phyloP scores from a whole-genome alignment of 495 filamentous ascomycete genomes.

The Mytilinidion resinicola region DNA sequence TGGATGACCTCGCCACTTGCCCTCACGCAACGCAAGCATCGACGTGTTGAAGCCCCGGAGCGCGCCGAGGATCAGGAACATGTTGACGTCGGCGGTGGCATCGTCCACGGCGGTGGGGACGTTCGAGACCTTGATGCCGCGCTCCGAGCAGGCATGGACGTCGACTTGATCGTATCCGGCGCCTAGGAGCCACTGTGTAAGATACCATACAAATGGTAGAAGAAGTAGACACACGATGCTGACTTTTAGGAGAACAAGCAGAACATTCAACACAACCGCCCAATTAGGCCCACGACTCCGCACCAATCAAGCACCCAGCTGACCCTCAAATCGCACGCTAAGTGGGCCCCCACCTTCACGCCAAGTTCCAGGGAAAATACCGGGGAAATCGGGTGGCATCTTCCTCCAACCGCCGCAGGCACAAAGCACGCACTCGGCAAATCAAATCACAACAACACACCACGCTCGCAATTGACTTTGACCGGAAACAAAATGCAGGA shows the following conservation, averaged over 20 bases:
- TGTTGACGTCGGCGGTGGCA: constrained; percentile 69
- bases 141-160: constrained; percentile 57
- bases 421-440: too few relatives aligned
- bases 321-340: too few relatives aligned
- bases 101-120: constrained; percentile 75
- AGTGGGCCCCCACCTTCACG: too few relatives aligned
- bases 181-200: constrained; percentile 35
- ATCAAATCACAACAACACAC: too few relatives aligned
- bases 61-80: constrained; percentile 74
- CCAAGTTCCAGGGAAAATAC: too few relatives aligned
- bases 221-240: neutral
- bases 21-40: constrained; percentile 54
- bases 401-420: neutral
- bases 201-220: neutral
- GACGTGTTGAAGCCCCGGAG: constrained; percentile 62
- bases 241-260: too few relatives aligned
- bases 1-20: constrained; percentile 50
- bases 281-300: too few relatives aligned
- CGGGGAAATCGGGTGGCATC: neutral
- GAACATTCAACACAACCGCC: too few relatives aligned
- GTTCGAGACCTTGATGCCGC: constrained; percentile 65
- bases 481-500: neutral
- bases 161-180: constrained; percentile 83
- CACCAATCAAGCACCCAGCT: too few relatives aligned
- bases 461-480: neutral